Percentiles rank a stretch among this genome's conserved stretches.
Evolutionary conservation across 2,329 filamentous ascomycete genomes (phyloP).

Genomic region (Ophiostoma tasmaniense): DNA sequence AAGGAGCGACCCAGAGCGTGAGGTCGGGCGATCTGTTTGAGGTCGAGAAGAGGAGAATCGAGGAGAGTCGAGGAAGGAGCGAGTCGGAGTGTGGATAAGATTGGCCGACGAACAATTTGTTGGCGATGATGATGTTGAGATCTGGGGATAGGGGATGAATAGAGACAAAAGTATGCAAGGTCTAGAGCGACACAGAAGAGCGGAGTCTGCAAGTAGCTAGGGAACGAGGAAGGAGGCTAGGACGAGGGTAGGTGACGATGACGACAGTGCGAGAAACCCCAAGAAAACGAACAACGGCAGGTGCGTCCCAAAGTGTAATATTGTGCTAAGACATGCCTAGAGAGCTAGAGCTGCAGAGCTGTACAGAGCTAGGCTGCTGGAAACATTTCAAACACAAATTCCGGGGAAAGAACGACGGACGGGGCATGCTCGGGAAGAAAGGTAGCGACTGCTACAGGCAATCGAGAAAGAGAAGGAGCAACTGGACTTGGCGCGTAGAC

Average conservation of each 20-base stretch:
- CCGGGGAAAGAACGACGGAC: slow-evolving; percentile 1
- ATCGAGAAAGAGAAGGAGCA: background rate
- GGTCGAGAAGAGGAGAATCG: background rate
- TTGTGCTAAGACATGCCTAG: background rate
- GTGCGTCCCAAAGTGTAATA: slow-evolving; percentile 2
- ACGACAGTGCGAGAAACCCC: slow-evolving; percentile 10
- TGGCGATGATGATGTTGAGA: background rate
- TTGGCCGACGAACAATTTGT: background rate
- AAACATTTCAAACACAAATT: background rate
- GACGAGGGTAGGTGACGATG: slow-evolving; percentile 11
- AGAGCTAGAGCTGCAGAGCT: background rate
- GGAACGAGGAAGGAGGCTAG: slow-evolving; percentile 5
- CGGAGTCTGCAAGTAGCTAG: slow-evolving; percentile 5
- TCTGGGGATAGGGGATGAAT: background rate
- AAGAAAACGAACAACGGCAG: slow-evolving; percentile 4
- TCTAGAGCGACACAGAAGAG: background rate
- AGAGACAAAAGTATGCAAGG: background rate
- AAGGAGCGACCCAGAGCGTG: background rate
- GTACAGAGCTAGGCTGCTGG: background rate
- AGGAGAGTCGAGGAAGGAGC: background rate
- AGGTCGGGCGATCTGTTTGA: background rate
- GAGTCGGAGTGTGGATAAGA: background rate
- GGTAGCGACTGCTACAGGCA: background rate
- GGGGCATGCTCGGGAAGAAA: background rate
- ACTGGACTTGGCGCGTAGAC: background rate